These are phyloP conservation scores for Ogataea nonfermentans DNA, from an alignment of 805 yeast genomes.

Conservation along the genomic window DNA sequence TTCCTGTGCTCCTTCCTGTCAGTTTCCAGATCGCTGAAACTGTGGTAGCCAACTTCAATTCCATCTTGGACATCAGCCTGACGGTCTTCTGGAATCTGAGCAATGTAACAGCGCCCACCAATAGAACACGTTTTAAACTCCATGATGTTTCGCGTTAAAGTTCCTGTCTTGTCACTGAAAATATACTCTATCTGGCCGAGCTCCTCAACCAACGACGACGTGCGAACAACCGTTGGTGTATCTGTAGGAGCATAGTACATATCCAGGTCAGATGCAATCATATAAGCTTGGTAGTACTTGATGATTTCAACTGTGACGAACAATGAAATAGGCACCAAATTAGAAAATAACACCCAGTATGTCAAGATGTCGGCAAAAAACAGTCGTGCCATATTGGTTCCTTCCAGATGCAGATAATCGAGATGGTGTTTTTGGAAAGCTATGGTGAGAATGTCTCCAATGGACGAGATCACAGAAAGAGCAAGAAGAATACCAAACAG, in stretches of 20 bases:
- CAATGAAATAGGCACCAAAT: constrained; percentile 94
- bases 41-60: constrained; percentile 73
- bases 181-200: constrained; percentile 95
- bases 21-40: constrained; percentile 58
- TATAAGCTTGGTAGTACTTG: constrained; percentile 90
- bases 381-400: constrained; percentile 62
- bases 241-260: constrained; percentile 85
- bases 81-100: constrained; percentile 87
- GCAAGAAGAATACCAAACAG: constrained; percentile 76
- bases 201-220: constrained; percentile 95
- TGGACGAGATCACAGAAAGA: constrained; percentile 74
- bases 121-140: constrained; percentile 92
- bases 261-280: constrained; percentile 93
- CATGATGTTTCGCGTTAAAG: constrained; percentile 94
- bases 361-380: constrained; percentile 89
- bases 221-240: constrained; percentile 92
- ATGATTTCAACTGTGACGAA: constrained; percentile 96
- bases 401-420: constrained; percentile 65
- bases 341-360: constrained; percentile 94
- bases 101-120: constrained; percentile 87
- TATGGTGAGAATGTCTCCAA: constrained; percentile 81
- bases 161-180: constrained; percentile 97
- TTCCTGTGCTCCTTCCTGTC: constrained; percentile 37
- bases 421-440: constrained; percentile 50
- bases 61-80: constrained; percentile 72